phyloP scores from a whole-genome alignment of 225 moss, liverwort and hornwort genomes.

The Ulota crispa region DNA sequence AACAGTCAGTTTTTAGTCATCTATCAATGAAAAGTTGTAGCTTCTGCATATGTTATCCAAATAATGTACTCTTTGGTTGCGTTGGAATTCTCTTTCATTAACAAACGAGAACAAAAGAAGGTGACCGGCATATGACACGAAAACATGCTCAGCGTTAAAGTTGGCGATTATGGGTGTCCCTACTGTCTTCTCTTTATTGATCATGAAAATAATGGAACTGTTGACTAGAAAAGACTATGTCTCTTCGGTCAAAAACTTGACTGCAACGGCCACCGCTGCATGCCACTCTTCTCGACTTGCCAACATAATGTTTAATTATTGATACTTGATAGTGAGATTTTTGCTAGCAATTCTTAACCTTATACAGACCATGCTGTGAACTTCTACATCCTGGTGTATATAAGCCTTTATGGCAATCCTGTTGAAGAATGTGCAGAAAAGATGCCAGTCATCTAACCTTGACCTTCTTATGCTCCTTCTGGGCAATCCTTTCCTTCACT shows the following conservation, averaged over 20 bases:
- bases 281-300: background rate
- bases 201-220: background rate
- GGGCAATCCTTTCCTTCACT: constrained; percentile 49
- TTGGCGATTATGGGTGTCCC: background rate
- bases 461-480: constrained; percentile 50
- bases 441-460: constrained; percentile 45
- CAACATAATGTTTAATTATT: background rate
- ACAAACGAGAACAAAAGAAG: background rate
- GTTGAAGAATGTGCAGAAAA: background rate
- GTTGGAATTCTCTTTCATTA: background rate
- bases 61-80: background rate
- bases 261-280: background rate
- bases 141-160: background rate
- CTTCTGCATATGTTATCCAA: background rate
- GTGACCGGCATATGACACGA: background rate
- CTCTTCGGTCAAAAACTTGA: background rate
- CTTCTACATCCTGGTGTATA: background rate
- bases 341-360: background rate
- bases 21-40: background rate
- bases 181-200: background rate
- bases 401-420: background rate
- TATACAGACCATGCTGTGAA: background rate
- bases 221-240: background rate
- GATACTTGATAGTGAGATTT: background rate
- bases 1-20: background rate